A percentile compares a stretch with the other conserved stretches of the same genome.
Evolutionary conservation across 2,329 filamentous ascomycete species (phyloP).

Genomic region (Colletotrichum godetiae): DNA sequence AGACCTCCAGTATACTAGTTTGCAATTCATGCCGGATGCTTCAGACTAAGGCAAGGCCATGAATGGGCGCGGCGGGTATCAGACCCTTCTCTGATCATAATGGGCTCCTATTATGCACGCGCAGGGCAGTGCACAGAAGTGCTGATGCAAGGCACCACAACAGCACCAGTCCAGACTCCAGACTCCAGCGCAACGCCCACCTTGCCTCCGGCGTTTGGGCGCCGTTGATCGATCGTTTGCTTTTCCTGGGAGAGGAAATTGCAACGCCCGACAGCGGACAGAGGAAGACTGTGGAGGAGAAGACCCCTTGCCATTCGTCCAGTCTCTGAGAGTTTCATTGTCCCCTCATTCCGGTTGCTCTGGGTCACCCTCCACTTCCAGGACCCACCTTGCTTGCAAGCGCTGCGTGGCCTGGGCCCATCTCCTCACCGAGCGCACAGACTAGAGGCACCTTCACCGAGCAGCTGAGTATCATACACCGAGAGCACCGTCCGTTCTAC

Average conservation of each 20-base stretch:
- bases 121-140: slow-evolving; percentile 15
- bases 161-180: too few relatives aligned
- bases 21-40: not conserved
- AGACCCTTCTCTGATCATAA: slow-evolving; percentile 3
- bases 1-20: not conserved
- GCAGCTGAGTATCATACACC: not conserved
- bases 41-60: not conserved
- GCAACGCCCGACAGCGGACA: not conserved
- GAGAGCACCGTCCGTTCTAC: not conserved
- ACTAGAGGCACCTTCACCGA: not conserved
- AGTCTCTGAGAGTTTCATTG: slow-evolving; percentile 27
- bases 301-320: slow-evolving; percentile 22
- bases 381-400: not conserved
- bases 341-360: slow-evolving; percentile 22
- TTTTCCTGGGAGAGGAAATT: slow-evolving; percentile 18
- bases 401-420: not conserved
- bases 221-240: slow-evolving; percentile 7
- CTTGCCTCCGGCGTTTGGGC: not conserved
- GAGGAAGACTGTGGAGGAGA: too few relatives aligned
- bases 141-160: slow-evolving; percentile 26
- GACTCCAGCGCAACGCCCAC: slow-evolving; percentile 14
- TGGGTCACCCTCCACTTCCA: not conserved
- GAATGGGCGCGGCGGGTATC: not conserved
- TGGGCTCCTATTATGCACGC: slow-evolving; percentile 2
- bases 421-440: slow-evolving; percentile 15